These are phyloP conservation scores for Tricholoma hemisulphureum DNA, from an alignment of 768 basidiomycete species.

Conservation along the genomic window DNA sequence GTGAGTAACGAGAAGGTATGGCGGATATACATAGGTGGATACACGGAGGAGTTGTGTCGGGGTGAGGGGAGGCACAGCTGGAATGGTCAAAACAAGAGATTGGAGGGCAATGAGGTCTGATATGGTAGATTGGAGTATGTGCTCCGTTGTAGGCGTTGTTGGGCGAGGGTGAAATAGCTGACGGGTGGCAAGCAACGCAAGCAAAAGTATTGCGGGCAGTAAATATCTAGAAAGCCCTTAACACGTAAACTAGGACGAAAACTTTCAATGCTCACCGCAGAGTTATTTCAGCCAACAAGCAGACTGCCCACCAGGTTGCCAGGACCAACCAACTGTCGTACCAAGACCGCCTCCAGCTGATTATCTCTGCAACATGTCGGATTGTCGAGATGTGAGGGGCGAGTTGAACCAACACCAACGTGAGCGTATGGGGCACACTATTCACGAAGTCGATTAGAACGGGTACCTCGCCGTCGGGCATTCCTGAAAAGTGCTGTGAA, in stretches of 20 bases:
- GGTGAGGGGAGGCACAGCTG: constrained; percentile 23
- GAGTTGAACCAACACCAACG: constrained; percentile 58
- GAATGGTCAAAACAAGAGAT: constrained; percentile 48
- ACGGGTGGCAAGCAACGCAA: constrained; percentile 1
- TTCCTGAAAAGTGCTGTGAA: not conserved
- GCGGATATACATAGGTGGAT: constrained; percentile 53
- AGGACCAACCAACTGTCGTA: constrained; percentile 67
- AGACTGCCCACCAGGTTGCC: constrained; percentile 74
- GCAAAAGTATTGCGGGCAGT: constrained; percentile 11
- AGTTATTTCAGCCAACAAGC: constrained; percentile 53
- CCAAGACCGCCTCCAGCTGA: constrained; percentile 58
- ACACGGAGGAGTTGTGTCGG: constrained; percentile 50
- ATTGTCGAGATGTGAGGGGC: constrained; percentile 49
- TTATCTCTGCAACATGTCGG: constrained; percentile 44
- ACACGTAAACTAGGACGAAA: not conserved
- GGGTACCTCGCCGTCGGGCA: constrained; percentile 1
- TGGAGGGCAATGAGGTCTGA: constrained; percentile 68
- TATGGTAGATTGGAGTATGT: constrained; percentile 51
- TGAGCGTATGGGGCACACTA: constrained; percentile 61
- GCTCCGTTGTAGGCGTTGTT: constrained; percentile 49
- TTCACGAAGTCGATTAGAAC: constrained; percentile 46
- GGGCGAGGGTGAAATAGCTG: constrained; percentile 13
- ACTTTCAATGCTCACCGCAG: constrained; percentile 34
- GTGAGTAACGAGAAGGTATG: constrained; percentile 66
- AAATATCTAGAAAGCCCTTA: constrained; percentile 18